Base-by-base conservation (phyloP, 805 yeast genomes). In the Ogataea pini region DNA sequence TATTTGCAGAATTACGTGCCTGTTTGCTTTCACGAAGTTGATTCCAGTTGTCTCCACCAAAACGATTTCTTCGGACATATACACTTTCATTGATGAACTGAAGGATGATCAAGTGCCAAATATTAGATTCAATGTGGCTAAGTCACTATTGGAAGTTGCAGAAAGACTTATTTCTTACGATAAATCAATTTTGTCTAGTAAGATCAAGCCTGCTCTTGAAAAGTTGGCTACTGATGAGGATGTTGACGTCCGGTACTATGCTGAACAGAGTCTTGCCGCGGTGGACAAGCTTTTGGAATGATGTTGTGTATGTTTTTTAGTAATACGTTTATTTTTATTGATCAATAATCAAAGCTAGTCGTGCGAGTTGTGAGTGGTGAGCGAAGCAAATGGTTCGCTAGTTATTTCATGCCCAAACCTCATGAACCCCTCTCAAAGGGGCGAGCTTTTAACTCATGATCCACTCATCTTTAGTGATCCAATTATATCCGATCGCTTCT, bases 111-210 rank as follows among this genome's bases (percentile, higher is more conserved):
- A 82, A 7, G 97, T 94, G 48, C 97, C 99, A 59, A 94, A 94
- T 68, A 91, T 94, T 54, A 80, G 97, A 63, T 94, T 94, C 73
- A 94, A 91, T 70, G 90, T 87, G 53, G 97, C 99, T 22, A 90
- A 89, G 68, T 80, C 96, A 13, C 82, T 86, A 62, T 76, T 80
- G 36, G 71, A 76, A 20, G 73, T 86, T 28, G 82, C 82, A 6
- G 79, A 81, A 60, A 73, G 82, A 13, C 69, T 87, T 7, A 39
- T 49, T 22, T 57, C 58, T 7, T 68, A 68, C 33, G 46, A 64
- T 10, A 55, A 64, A 59, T 61, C 67, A n/a, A 60, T 78, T 39
- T 74, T 84, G 24, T 62, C 71, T 34, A 67, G 69, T 18, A 77
- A 81, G 36, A 77, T 91, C 33, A 58, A 83, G 42, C 86, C 94